phyloP scores from a whole-genome alignment of 2,329 filamentous ascomycete genomes.

The Xylariaceae sp. region DNA sequence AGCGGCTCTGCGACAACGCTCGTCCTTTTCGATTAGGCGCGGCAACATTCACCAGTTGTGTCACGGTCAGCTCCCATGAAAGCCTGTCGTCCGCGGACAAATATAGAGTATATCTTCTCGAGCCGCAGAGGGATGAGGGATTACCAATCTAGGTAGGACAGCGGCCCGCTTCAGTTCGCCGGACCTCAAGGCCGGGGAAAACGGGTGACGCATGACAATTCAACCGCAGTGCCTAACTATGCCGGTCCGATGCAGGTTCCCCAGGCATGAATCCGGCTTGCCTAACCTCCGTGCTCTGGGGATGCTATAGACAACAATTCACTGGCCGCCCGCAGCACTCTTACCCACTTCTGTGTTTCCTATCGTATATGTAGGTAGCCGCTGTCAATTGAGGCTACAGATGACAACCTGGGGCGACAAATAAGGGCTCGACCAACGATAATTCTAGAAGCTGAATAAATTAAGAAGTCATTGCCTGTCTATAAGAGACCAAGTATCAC shows the following conservation, averaged over 20 bases:
- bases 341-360: background rate
- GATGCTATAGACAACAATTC: background rate
- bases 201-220: background rate
- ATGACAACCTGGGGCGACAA: background rate
- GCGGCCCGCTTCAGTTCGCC: background rate
- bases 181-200: background rate
- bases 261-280: background rate
- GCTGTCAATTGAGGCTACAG: background rate
- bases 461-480: background rate
- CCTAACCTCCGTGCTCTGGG: background rate
- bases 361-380: background rate
- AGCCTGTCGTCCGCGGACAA: background rate
- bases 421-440: background rate
- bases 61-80: background rate
- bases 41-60: background rate
- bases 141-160: background rate
- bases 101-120: no score
- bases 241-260: background rate
- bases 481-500: background rate
- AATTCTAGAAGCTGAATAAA: background rate
- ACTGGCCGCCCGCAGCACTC: background rate
- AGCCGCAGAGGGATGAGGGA: background rate
- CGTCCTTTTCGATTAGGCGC: background rate
- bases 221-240: background rate
- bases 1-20: background rate